phyloP scores from a whole-genome alignment of 257 asterid genomes.

The Oldenlandia corymbosa region DNA sequence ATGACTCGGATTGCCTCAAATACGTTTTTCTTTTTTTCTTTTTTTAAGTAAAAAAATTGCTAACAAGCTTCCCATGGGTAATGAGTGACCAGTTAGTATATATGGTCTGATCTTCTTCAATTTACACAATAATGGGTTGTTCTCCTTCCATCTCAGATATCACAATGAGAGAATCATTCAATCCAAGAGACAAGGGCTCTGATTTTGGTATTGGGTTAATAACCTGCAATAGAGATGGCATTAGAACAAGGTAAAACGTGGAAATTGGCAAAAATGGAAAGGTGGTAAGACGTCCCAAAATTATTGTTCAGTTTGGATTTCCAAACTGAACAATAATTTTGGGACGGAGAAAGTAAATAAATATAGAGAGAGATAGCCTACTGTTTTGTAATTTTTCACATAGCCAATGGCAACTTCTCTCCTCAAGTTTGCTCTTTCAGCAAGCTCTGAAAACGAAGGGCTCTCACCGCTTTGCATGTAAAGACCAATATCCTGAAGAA shows the following conservation, averaged over 20 bases:
- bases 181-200: slow-evolving; percentile 54
- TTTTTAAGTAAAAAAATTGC: neutral
- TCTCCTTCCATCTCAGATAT: slow-evolving; percentile 90
- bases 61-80: neutral
- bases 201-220: slow-evolving; percentile 78
- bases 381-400: slow-evolving; percentile 72
- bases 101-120: neutral
- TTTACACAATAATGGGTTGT: slow-evolving; percentile 38
- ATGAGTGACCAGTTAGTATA: neutral
- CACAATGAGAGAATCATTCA: slow-evolving; percentile 60
- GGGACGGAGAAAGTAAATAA: no score
- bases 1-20: neutral
- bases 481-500: slow-evolving; percentile 57
- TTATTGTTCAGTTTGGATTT: no score
- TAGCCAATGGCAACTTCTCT: slow-evolving; percentile 96
- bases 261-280: neutral
- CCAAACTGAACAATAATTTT: no score
- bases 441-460: slow-evolving; percentile 72
- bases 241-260: neutral
- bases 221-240: slow-evolving; percentile 43
- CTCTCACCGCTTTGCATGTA: slow-evolving; percentile 81
- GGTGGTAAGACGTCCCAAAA: no score
- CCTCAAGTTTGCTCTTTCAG: slow-evolving; percentile 84
- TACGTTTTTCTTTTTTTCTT: no score
- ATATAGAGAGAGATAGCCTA: slow-evolving; percentile 13